Percentiles rank a stretch among this genome's conserved stretches.
Conservation (phyloP, 495 filamentous ascomycete species). For the Tuber melanosporum region DNA sequence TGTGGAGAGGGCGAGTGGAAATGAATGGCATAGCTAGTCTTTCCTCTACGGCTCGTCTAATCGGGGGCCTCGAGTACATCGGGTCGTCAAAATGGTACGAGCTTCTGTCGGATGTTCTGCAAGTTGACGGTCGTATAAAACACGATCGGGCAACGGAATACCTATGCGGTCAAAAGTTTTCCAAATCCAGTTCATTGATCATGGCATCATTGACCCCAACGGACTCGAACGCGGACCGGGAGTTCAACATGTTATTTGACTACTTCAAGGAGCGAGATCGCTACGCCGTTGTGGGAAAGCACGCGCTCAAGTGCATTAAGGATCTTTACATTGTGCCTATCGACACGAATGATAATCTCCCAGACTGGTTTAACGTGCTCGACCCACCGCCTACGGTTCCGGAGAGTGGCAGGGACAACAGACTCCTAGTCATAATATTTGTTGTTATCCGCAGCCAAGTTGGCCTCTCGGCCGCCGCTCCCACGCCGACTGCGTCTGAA, state of each 20-base stretch:
- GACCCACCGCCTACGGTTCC: conserved; percentile 36
- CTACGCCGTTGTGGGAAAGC: conserved; percentile 42
- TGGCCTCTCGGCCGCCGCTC: conserved; percentile 13
- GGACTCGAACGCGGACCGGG: conserved; percentile 44
- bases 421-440: conserved; percentile 38
- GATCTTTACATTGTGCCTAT: conserved; percentile 42
- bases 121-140: conserved; percentile 76
- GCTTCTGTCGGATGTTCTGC: conserved; percentile 61
- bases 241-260: conserved; percentile 71
- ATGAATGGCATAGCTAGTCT: conserved; percentile 75
- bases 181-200: conserved; percentile 36
- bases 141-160: conserved; percentile 77
- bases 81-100: conserved; percentile 59
- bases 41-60: conserved; percentile 66
- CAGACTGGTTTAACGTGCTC: conserved; percentile 41
- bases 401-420: conserved; percentile 21
- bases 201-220: conserved; percentile 52
- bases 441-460: conserved; percentile 38
- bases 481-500: conserved; percentile 12
- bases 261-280: conserved; percentile 67
- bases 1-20: conserved; percentile 69
- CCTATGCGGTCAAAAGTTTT: conserved; percentile 57
- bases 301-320: conserved; percentile 31
- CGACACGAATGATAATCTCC: conserved; percentile 37
- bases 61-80: conserved; percentile 71